Conservation (phyloP, 768 basidiomycete genomes). For the Hypsizygus marmoreus region DNA sequence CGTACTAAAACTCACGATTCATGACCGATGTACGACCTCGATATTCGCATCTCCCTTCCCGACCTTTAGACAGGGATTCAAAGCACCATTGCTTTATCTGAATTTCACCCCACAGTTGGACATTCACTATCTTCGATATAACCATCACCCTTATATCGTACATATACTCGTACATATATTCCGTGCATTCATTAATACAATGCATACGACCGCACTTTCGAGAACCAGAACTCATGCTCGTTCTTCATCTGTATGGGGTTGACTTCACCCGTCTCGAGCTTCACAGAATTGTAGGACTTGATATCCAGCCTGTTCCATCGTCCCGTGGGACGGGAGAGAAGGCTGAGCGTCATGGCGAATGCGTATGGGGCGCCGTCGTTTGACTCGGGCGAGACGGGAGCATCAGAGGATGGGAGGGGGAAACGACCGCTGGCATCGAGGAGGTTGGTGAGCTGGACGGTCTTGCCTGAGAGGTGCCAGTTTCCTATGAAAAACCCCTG, state of each 20-base stretch:
- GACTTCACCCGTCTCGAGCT: conserved; percentile 74
- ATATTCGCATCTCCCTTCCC: no score
- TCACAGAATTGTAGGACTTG: conserved; percentile 70
- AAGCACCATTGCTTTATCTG: no score
- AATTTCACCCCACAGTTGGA: no score
- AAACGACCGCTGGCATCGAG: conserved; percentile 53
- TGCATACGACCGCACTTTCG: conserved; percentile 76
- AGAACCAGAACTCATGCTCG: conserved; percentile 93
- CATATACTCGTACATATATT: not conserved
- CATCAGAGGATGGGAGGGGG: conserved; percentile 23
- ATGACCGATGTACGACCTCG: no score
- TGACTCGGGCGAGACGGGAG: conserved; percentile 11
- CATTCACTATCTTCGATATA: no score
- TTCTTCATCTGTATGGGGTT: conserved; percentile 73
- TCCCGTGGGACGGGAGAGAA: conserved; percentile 80
- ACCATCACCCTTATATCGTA: no score
- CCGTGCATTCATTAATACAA: conserved; percentile 6
- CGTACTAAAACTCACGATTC: no score
- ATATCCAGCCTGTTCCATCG: conserved; percentile 85
- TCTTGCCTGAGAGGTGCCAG: conserved; percentile 69
- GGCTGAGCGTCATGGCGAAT: conserved; percentile 71
- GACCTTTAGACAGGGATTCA: no score
- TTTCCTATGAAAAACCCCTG: conserved; percentile 74
- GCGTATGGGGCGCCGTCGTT: conserved; percentile 49
- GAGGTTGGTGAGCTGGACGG: conserved; percentile 63